These are phyloP conservation scores for Pistacia vera DNA, from an alignment of 345 rosid species.

Conservation along the genomic window DNA sequence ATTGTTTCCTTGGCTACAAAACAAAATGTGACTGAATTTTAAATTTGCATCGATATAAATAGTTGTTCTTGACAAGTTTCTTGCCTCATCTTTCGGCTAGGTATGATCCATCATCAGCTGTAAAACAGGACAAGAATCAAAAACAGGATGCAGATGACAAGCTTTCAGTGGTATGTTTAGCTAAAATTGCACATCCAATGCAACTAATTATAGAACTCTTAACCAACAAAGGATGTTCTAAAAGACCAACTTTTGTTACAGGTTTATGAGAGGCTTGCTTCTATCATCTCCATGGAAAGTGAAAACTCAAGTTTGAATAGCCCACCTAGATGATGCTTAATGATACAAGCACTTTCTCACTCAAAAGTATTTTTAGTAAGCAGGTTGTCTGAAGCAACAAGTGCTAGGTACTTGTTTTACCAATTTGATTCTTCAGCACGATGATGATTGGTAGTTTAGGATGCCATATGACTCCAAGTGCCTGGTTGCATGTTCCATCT, in stretches of 20 bases:
- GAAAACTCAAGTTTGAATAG: constrained; percentile 61
- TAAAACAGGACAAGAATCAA: constrained; percentile 30
- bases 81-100: constrained; percentile 33
- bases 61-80: not conserved
- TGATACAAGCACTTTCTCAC: not conserved
- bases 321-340: constrained; percentile 31
- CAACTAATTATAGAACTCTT: not conserved
- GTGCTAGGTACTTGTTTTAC: not conserved
- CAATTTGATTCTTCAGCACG: not conserved
- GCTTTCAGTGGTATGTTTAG: constrained; percentile 61
- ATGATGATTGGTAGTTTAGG: not conserved
- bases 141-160: constrained; percentile 39
- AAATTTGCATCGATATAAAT: not conserved
- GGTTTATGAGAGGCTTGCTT: constrained; percentile 83
- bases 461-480: not conserved
- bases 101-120: constrained; percentile 59
- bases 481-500: not conserved
- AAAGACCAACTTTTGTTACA: constrained; percentile 23
- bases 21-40: not conserved
- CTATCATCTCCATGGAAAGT: constrained; percentile 76
- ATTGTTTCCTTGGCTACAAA: not conserved
- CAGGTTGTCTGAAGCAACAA: not conserved
- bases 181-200: not conserved
- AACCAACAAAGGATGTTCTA: not conserved
- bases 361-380: not conserved